Conservation (phyloP, 2,329 filamentous ascomycete species). For the Trichoderma sp. region DNA sequence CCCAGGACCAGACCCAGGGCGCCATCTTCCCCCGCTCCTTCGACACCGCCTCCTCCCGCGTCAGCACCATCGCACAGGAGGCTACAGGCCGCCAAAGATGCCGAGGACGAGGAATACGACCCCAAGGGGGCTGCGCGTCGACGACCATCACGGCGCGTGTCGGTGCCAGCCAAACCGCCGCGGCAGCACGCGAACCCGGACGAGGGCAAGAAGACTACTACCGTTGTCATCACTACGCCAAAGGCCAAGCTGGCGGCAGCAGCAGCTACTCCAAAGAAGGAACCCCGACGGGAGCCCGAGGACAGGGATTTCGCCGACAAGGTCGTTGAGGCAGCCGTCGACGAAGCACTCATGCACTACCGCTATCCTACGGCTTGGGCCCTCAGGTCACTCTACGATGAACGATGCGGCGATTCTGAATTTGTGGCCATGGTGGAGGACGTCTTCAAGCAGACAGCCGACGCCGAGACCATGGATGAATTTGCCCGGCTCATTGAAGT, state of each 20-base stretch:
- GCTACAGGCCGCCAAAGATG: conserved; percentile 28
- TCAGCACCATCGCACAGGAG: conserved; percentile 24
- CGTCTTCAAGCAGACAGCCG: conserved; percentile 57
- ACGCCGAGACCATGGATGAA: conserved; percentile 47
- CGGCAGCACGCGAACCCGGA: conserved; percentile 22
- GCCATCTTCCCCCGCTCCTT: conserved; percentile 19
- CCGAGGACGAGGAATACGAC: conserved; percentile 44
- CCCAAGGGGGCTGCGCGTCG: conserved; percentile 37
- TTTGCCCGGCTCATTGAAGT: conserved; percentile 51
- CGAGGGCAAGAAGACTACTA: conserved; percentile 14
- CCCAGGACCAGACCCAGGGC: conserved; percentile 10
- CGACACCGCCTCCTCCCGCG: conserved; percentile 22
- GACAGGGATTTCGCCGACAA: conserved; percentile 48
- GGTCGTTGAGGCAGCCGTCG: conserved; percentile 56
- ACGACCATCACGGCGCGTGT: conserved; percentile 35
- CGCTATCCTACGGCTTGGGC: conserved; percentile 63
- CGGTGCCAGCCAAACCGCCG: conserved; percentile 29
- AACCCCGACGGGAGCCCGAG: conserved; percentile 25
- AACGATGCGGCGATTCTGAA: conserved; percentile 48
- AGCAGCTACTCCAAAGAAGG: conserved; percentile 22
- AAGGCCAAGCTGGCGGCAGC: conserved; percentile 19
- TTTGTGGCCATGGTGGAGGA: conserved; percentile 58
- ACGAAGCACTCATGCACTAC: conserved; percentile 54
- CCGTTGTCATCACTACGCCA: neutral
- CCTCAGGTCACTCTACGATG: conserved; percentile 58